Conservation (phyloP, 1,284 basidiomycete species). For the Ustilago crameri region DNA sequence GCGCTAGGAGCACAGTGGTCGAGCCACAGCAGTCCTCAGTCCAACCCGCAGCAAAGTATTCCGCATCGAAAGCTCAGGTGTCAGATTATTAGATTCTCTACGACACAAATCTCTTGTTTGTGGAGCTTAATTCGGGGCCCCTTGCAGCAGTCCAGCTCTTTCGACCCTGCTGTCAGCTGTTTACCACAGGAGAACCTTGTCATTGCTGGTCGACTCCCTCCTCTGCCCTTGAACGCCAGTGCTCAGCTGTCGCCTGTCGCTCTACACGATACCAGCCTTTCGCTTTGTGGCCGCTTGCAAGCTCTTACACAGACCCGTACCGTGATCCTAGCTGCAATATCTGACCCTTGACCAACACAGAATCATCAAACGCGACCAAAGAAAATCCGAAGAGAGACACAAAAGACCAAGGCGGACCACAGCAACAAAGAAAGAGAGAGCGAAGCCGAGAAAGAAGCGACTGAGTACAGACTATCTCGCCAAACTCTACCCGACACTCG, state of each 20-base stretch:
- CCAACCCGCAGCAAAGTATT: background rate
- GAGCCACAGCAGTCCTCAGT: no score
- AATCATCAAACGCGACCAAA: background rate
- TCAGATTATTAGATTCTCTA: conserved; percentile 9
- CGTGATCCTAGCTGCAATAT: no score
- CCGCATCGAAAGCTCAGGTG: no score
- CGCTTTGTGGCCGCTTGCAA: background rate
- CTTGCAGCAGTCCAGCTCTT: conserved; percentile 17
- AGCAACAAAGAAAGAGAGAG: background rate
- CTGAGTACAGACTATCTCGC: background rate
- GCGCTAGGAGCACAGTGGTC: no score
- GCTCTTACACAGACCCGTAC: no score
- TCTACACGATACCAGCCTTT: no score
- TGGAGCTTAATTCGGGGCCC: conserved; percentile 24
- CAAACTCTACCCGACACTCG: background rate
- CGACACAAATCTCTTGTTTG: conserved; percentile 14
- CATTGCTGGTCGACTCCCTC: no score
- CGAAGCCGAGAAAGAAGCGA: background rate
- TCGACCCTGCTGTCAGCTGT: conserved; percentile 5
- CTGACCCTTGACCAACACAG: background rate
- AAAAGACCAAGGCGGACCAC: background rate
- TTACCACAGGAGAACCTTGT: no score
- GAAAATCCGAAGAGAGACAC: background rate
- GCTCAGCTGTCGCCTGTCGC: no score
- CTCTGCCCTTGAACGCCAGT: no score